These are phyloP conservation scores for Taxillus chinensis DNA, from an alignment of 164 flowering plant genomes.

Conservation along the genomic window DNA sequence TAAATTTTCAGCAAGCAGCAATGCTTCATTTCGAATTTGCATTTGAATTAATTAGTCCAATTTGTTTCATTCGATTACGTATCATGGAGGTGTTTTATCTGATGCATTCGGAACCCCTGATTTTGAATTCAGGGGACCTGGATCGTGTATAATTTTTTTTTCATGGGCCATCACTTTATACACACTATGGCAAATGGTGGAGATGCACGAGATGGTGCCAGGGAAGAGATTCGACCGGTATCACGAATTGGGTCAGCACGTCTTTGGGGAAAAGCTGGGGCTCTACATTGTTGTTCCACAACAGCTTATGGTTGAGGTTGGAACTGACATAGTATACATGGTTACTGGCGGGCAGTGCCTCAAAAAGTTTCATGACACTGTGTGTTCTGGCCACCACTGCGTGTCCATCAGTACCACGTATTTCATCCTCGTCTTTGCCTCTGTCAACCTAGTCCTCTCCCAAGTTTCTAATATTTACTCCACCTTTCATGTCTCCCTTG, in stretches of 20 bases:
- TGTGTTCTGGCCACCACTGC: conserved; percentile 17
- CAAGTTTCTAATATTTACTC: conserved; percentile 64
- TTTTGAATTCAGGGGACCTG: too few species aligned
- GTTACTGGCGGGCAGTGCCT: conserved; percentile 57
- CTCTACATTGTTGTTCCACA: conserved; percentile 50
- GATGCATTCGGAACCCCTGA: too few species aligned
- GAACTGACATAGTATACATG: conserved; percentile 56
- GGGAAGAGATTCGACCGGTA: conserved; percentile 57
- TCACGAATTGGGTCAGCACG: conserved; percentile 54
- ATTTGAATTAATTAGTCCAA: too few species aligned
- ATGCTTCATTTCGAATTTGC: too few species aligned
- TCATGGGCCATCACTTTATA: conserved; percentile 59
- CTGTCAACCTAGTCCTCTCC: conserved; percentile 44
- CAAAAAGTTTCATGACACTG: conserved; percentile 41
- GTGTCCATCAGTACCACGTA: conserved; percentile 38
- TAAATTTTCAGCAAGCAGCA: too few species aligned
- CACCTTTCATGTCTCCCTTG: conserved; percentile 44
- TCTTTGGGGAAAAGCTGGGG: conserved; percentile 53
- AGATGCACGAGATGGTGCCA: conserved; percentile 55
- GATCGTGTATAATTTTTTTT: background rate
- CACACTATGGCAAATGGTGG: conserved; percentile 58
- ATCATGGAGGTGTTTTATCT: too few species aligned
- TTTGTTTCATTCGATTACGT: too few species aligned
- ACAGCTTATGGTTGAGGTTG: conserved; percentile 48
- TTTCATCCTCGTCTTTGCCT: conserved; percentile 54